Percentiles rank a stretch among this genome's conserved stretches.
phyloP scores from a whole-genome alignment of 129 eudicot species.

The Mikania micrantha region DNA sequence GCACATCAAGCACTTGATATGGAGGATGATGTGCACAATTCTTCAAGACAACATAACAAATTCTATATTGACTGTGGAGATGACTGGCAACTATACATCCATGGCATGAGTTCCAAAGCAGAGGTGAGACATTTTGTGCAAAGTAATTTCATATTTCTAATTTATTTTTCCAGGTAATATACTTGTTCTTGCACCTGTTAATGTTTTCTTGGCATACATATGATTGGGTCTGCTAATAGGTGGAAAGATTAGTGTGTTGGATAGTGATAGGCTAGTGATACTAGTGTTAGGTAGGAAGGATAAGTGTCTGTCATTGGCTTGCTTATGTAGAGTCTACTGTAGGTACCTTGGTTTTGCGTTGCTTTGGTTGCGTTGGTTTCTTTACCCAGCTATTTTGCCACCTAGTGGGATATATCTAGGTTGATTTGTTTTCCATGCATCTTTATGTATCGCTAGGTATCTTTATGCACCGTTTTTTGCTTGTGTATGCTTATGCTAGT shows the following conservation, averaged over 20 bases:
- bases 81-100: constrained; percentile 79
- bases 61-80: constrained; percentile 75
- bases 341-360: too few relatives aligned
- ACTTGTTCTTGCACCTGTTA: not conserved
- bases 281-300: too few relatives aligned
- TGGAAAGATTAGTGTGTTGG: not conserved
- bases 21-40: constrained; percentile 41
- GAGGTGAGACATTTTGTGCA: constrained; percentile 32
- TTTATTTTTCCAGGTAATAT: not conserved
- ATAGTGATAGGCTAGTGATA: too few relatives aligned
- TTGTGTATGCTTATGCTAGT: too few relatives aligned
- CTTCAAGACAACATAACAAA: constrained; percentile 33
- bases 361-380: too few relatives aligned
- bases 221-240: not conserved
- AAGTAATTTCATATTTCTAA: not conserved
- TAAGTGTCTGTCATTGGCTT: too few relatives aligned
- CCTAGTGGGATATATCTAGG: too few relatives aligned
- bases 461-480: too few relatives aligned
- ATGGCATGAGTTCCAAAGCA: constrained; percentile 41
- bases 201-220: not conserved
- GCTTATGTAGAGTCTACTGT: too few relatives aligned
- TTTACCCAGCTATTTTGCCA: too few relatives aligned
- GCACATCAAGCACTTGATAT: constrained; percentile 53
- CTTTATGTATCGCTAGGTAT: too few relatives aligned
- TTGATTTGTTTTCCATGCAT: too few relatives aligned